Base-by-base conservation (phyloP, 441 rosid genomes). In the Gossypium trilobum region DNA sequence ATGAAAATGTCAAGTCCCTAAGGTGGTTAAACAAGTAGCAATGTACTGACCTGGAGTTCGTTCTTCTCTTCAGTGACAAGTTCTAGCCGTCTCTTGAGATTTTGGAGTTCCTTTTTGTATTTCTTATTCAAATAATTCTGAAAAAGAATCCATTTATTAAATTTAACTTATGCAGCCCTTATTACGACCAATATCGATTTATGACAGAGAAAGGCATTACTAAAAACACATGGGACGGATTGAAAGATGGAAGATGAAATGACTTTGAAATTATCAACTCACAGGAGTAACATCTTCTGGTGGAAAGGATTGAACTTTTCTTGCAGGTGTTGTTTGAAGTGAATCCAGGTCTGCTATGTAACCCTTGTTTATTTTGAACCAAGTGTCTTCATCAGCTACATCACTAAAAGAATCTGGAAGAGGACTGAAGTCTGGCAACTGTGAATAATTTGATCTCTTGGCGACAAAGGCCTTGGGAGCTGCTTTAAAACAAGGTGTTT, bases 381-480 rank as follows among this genome's bases (percentile, higher is more conserved):
- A 94, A 5, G 95, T 85, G 75, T 91, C 98, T 86, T 94, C 96
- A 78, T 94, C 98, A 33, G 96, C 98, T 29, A 94, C 86, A 68
- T 78, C 80, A 78, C 92, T 87, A 66, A 87, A 78, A 75, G 86
- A 77, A 82, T 88, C 86, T 55, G 91, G 95, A 81, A 90, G 89
- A 10, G 96, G 97, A 80, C 96, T 91, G 74, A 46, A 89, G 72
- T 85, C 97, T 64, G 89, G 78, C 55, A 84, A 82, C 61, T 78
- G 75, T 31, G 88, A 77, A 76, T 88, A 86, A 80, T 82, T 86
- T 82, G 97, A 89, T 60, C 96, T 82, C 62, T 79, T 84, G 73
- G 83, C 90, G 57, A 94, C 97, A 79, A 89, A 94, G 72, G 89
- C 80, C 66, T 54, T 89, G 9, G 90, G 86, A 78, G 84, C 87